Conservation (phyloP, 495 filamentous ascomycete species). For the Lepidopterella palustris region DNA sequence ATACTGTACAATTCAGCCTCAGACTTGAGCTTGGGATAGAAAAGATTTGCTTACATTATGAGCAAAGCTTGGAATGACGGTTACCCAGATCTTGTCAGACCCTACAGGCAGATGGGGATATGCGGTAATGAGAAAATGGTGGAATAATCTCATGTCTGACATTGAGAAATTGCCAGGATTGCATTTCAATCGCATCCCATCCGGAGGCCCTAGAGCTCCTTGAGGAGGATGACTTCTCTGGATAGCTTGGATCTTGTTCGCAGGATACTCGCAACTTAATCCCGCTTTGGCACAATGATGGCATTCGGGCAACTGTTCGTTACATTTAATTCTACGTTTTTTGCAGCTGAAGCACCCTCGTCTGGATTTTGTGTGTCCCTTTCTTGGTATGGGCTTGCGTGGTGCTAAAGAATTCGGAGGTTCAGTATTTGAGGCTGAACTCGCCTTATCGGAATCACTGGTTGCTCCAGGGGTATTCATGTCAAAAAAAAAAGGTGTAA, state of each 20-base stretch:
- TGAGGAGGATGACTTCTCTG: conserved; percentile 5
- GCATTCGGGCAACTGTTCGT: conserved; percentile 53
- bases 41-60: conserved; percentile 43
- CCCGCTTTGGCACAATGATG: conserved; percentile 53
- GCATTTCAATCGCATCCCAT: conserved; percentile 16
- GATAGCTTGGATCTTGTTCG: conserved; percentile 29
- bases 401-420: conserved; percentile 10
- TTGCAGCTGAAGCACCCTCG: conserved; percentile 63
- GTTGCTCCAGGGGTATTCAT: conserved; percentile 13
- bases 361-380: conserved; percentile 53
- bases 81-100: conserved; percentile 52
- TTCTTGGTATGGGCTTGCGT: conserved; percentile 29
- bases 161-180: conserved; percentile 30
- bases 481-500: not conserved
- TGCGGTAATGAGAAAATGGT: conserved; percentile 53
- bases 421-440: conserved; percentile 4
- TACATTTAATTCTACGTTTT: conserved; percentile 57
- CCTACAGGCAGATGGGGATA: conserved; percentile 56
- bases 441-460: conserved; percentile 17
- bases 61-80: conserved; percentile 49
- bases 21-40: not conserved
- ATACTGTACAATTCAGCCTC: conserved; percentile 21
- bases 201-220: conserved; percentile 13
- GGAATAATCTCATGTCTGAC: conserved; percentile 52
- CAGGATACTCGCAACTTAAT: conserved; percentile 53